Evolutionary conservation across 2,329 filamentous ascomycete genomes (phyloP).

Genomic region (Colletotrichum ledebouriae): DNA sequence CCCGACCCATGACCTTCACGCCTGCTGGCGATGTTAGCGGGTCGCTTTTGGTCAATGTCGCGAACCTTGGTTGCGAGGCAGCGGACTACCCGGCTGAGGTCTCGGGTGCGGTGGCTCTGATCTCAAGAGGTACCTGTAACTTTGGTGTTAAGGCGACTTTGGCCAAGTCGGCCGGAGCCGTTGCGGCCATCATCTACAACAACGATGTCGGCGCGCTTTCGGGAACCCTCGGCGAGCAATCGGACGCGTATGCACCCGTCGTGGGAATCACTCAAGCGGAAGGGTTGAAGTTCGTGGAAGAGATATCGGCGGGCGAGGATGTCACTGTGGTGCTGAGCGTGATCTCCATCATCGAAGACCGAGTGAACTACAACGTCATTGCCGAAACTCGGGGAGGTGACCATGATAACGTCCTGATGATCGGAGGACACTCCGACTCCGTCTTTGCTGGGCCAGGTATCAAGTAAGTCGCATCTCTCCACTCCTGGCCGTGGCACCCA

Average conservation of each 20-base stretch:
- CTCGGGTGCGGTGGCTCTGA: slow-evolving; percentile 69
- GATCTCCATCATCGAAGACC: slow-evolving; percentile 62
- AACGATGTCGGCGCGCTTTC: slow-evolving; percentile 64
- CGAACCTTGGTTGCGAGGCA: slow-evolving; percentile 66
- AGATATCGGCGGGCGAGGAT: slow-evolving; percentile 50
- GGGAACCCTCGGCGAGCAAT: slow-evolving; percentile 68
- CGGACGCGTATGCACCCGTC: slow-evolving; percentile 62
- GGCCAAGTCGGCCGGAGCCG: slow-evolving; percentile 69
- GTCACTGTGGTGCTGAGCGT: slow-evolving; percentile 55
- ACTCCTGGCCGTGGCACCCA: neutral
- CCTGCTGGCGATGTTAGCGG: slow-evolving; percentile 58
- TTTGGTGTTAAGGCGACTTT: slow-evolving; percentile 70
- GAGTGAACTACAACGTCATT: slow-evolving; percentile 64
- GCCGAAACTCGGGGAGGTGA: slow-evolving; percentile 64
- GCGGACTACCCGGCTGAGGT: slow-evolving; percentile 67
- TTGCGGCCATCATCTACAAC: slow-evolving; percentile 72
- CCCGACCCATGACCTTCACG: slow-evolving; percentile 61
- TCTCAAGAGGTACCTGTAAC: slow-evolving; percentile 70
- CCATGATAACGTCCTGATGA: slow-evolving; percentile 61
- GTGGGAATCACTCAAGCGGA: slow-evolving; percentile 65
- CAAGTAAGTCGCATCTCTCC: slow-evolving; percentile 55
- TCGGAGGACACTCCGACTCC: slow-evolving; percentile 63
- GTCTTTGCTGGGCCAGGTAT: slow-evolving; percentile 68
- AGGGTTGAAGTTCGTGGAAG: slow-evolving; percentile 52
- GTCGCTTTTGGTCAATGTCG: slow-evolving; percentile 59